Conservation (phyloP, 345 rosid species). For the Kernera saxatilis region DNA sequence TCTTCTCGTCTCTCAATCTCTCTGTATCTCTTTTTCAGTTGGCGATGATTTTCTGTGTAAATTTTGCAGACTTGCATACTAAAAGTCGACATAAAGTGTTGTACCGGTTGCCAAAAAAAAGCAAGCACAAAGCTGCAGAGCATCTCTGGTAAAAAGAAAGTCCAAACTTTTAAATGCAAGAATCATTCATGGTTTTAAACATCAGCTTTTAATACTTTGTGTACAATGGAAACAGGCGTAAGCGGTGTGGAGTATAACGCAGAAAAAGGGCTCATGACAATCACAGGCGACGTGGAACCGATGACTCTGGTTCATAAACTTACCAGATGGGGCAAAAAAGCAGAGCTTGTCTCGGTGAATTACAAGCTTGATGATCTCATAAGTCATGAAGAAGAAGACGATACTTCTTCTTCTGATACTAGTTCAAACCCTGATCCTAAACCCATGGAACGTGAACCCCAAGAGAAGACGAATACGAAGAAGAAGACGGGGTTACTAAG, state of each 20-base stretch:
- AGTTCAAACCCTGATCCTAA: conserved; percentile 7
- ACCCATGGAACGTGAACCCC: not conserved
- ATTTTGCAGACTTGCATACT: conserved; percentile 21
- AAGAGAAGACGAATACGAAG: not conserved
- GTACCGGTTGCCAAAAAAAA: conserved; percentile 13
- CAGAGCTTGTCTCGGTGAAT: conserved; percentile 13
- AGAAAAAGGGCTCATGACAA: conserved; percentile 12
- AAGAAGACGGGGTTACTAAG: not conserved
- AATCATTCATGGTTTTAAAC: not conserved
- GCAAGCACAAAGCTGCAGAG: conserved; percentile 1
- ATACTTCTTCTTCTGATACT: not conserved
- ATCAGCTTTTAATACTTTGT: not conserved
- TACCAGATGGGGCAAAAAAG: not conserved
- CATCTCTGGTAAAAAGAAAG: not conserved
- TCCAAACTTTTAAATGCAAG: not conserved
- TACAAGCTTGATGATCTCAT: not conserved
- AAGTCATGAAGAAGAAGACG: not conserved
- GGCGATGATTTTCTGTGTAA: not conserved
- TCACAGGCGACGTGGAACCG: conserved; percentile 22
- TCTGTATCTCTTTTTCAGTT: not conserved
- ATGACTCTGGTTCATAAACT: conserved; percentile 4
- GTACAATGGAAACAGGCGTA: conserved; percentile 13
- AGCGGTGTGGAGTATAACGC: not conserved
- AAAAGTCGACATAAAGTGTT: conserved; percentile 17
- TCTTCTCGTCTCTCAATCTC: not conserved